phyloP scores from a whole-genome alignment of 768 basidiomycete genomes.

The Imleria badia region DNA sequence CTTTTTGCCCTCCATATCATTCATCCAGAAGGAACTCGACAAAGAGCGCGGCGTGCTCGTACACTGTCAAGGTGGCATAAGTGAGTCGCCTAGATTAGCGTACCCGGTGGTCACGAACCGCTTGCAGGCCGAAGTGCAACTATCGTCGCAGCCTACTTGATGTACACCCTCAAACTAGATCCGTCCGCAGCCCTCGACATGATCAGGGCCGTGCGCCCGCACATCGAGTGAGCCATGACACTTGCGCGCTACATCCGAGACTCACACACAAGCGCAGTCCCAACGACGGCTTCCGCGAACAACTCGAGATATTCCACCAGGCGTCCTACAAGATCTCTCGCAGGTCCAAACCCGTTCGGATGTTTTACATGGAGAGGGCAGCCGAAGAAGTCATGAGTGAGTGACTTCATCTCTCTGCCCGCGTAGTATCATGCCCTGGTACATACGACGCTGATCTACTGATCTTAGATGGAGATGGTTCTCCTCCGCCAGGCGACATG shows the following conservation, averaged over 20 bases:
- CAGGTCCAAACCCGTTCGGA: slow-evolving; percentile 67
- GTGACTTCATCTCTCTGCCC: slow-evolving; percentile 24
- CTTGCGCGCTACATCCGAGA: not conserved
- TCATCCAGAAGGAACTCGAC: slow-evolving; percentile 77
- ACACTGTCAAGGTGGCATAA: slow-evolving; percentile 89
- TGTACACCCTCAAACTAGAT: slow-evolving; percentile 65
- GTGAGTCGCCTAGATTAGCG: slow-evolving; percentile 43
- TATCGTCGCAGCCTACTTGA: slow-evolving; percentile 85
- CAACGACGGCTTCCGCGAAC: slow-evolving; percentile 79
- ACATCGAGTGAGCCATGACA: slow-evolving; percentile 57
- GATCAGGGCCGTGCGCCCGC: slow-evolving; percentile 64
- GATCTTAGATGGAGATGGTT: slow-evolving; percentile 69
- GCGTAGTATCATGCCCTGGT: not conserved
- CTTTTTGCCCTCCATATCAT: slow-evolving; percentile 75
- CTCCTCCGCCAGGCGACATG: slow-evolving; percentile 62
- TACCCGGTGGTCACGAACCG: slow-evolving; percentile 2
- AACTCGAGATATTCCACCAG: slow-evolving; percentile 77
- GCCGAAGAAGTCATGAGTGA: slow-evolving; percentile 77
- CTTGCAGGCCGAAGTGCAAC: slow-evolving; percentile 75
- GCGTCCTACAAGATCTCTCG: slow-evolving; percentile 68
- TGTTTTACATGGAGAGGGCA: slow-evolving; percentile 81
- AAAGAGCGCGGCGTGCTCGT: slow-evolving; percentile 79
- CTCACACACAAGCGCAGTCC: slow-evolving; percentile 50
- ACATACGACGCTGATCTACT: slow-evolving; percentile 3
- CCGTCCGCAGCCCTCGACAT: slow-evolving; percentile 63